Percentiles rank a stretch among this genome's conserved stretches.
Evolutionary conservation across 2,329 filamentous ascomycete genomes (phyloP).

Genomic region (Fusarium protoensiforme): DNA sequence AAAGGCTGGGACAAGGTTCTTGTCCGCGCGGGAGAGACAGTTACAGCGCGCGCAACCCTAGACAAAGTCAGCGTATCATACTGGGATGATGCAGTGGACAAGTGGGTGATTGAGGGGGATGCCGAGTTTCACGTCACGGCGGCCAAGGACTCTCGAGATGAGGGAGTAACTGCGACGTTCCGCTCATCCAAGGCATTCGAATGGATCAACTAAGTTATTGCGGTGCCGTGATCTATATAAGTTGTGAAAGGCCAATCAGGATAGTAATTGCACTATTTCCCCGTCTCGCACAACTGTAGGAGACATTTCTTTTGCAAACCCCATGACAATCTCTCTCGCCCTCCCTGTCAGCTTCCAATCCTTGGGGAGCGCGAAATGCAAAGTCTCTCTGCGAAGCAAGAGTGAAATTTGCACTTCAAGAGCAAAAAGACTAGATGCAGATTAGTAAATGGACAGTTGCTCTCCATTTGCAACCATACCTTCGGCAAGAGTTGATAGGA

Average conservation of each 20-base stretch:
- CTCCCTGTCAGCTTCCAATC: not conserved
- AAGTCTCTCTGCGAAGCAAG: not conserved
- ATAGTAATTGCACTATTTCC: slow-evolving; percentile 6
- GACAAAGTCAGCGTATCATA: slow-evolving; percentile 29
- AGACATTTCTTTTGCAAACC: not conserved
- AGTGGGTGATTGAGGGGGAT: slow-evolving; percentile 24
- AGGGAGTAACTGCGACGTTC: slow-evolving; percentile 1
- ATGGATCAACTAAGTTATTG: slow-evolving; percentile 14
- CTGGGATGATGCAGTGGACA: slow-evolving; percentile 20
- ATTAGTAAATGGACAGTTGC: not conserved
- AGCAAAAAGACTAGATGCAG: slow-evolving; percentile 11
- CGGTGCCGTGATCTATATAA: not conserved
- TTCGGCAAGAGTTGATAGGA: slow-evolving; percentile 28
- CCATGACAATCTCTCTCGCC: not conserved
- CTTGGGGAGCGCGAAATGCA: not conserved
- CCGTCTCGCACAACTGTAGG: slow-evolving; percentile 14
- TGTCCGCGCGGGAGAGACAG: slow-evolving; percentile 10
- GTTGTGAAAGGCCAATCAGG: not conserved
- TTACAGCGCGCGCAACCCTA: slow-evolving; percentile 11
- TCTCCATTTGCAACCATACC: not conserved
- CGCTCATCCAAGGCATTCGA: not conserved
- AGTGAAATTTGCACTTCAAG: slow-evolving; percentile 21
- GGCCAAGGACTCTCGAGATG: slow-evolving; percentile 22
- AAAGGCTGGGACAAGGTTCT: slow-evolving; percentile 30
- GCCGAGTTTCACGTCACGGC: slow-evolving; percentile 22